phyloP scores from a whole-genome alignment of 768 basidiomycete genomes.

The Suillus americanus region DNA sequence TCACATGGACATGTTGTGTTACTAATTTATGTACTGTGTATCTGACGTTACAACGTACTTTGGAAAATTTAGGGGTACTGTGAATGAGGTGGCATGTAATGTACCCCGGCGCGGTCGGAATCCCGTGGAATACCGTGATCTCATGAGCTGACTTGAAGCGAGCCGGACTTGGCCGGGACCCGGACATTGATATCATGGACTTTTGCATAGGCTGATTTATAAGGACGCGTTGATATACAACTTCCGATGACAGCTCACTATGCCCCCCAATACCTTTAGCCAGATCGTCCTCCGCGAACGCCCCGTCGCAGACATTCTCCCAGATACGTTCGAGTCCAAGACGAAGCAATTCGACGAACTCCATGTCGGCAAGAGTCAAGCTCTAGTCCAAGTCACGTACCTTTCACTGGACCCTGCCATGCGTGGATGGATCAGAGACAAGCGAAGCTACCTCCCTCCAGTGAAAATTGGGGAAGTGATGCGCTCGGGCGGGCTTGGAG shows the following conservation, averaged over 20 bases:
- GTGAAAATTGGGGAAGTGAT: slow-evolving; percentile 77
- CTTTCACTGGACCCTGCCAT: slow-evolving; percentile 86
- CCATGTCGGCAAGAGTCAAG: slow-evolving; percentile 50
- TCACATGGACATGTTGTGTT: neutral
- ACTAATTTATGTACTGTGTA: neutral
- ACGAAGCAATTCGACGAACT: slow-evolving; percentile 48
- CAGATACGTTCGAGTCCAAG: slow-evolving; percentile 72
- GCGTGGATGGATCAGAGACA: slow-evolving; percentile 78
- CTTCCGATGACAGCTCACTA: slow-evolving; percentile 2
- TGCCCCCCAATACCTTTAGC: slow-evolving; percentile 44
- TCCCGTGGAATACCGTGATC: neutral
- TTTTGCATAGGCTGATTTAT: neutral
- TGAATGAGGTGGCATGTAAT: neutral
- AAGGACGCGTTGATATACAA: neutral
- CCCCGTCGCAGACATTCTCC: slow-evolving; percentile 65
- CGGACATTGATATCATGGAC: neutral
- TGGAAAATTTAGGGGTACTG: neutral
- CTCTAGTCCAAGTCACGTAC: slow-evolving; percentile 78
- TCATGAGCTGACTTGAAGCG: neutral
- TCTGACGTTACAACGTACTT: neutral
- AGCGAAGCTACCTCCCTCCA: slow-evolving; percentile 69
- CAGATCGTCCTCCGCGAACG: slow-evolving; percentile 76
- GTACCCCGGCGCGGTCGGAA: neutral
- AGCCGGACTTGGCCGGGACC: neutral
- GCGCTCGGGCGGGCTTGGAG: slow-evolving; percentile 67